Evolutionary conservation across 768 basidiomycete species (phyloP).

Genomic region (Daedaleopsis nitida): DNA sequence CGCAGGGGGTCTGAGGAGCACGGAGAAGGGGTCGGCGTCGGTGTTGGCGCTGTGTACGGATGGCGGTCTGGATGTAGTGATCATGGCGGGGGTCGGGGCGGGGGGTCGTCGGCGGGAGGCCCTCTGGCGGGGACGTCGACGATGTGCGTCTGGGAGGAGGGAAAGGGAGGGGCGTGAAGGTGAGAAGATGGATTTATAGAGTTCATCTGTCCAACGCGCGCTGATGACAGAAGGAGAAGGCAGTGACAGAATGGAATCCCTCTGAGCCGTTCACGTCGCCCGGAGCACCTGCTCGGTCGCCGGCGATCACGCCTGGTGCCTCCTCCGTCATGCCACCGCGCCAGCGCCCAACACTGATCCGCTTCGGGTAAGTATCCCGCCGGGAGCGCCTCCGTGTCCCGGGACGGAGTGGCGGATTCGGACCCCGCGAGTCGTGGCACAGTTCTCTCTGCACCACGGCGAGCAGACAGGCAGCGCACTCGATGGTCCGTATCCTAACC

Average conservation of each 20-base stretch:
- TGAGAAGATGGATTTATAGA: conserved; percentile 20
- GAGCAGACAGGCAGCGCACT: no score
- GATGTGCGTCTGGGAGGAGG: conserved; percentile 26
- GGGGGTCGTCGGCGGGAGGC: conserved; percentile 19
- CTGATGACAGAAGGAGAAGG: conserved; percentile 18
- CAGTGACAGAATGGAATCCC: conserved; percentile 11
- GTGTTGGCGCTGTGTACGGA: conserved; percentile 56
- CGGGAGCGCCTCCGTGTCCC: no score
- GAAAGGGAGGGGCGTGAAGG: conserved; percentile 15
- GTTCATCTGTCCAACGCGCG: conserved; percentile 18
- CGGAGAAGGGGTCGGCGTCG: conserved; percentile 71
- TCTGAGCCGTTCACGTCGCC: neutral
- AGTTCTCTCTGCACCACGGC: no score
- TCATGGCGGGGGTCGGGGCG: conserved; percentile 36
- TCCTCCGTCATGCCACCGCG: neutral
- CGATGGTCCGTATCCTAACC: neutral
- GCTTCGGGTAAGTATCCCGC: no score
- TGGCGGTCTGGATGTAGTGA: conserved; percentile 58
- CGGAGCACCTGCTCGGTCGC: neutral
- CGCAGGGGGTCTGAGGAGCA: conserved; percentile 63
- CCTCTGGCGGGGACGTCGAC: conserved; percentile 17
- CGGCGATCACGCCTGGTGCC: neutral
- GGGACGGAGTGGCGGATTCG: no score
- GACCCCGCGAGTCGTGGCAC: no score
- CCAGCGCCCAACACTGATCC: no score